A percentile compares a stretch with the other conserved stretches of the same genome.
phyloP scores from a whole-genome alignment of 257 asterid species.

The Plantago ovata region DNA sequence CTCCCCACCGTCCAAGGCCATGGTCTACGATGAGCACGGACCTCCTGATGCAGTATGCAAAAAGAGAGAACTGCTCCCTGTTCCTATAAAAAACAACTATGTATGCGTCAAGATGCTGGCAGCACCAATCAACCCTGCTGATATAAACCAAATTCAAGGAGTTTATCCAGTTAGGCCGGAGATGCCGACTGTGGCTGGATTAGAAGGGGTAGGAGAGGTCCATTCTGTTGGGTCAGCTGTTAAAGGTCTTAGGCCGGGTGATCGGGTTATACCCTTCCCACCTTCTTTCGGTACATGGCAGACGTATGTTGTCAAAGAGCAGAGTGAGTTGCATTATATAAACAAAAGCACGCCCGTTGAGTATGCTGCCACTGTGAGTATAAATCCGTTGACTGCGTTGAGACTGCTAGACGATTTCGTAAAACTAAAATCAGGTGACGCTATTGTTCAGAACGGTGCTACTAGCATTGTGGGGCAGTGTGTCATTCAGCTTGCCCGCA shows the following conservation, averaged over 20 bases:
- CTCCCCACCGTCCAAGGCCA: constrained; percentile 88
- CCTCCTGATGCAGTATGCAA: constrained; percentile 79
- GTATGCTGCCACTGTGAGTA: constrained; percentile 84
- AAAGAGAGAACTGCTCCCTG: constrained; percentile 60
- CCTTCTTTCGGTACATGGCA: constrained; percentile 98
- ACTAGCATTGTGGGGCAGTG: constrained; percentile 98
- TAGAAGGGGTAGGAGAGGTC: constrained; percentile 96
- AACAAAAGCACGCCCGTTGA: constrained; percentile 70
- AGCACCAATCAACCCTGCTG: constrained; percentile 94
- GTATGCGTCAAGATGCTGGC: constrained; percentile 96
- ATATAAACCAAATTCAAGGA: constrained; percentile 89
- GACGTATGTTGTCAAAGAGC: constrained; percentile 81
- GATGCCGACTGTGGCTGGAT: constrained; percentile 91
- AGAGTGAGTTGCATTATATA: constrained; percentile 74
- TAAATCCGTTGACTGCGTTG: constrained; percentile 87
- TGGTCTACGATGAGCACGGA: constrained; percentile 85
- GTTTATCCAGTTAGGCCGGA: constrained; percentile 95
- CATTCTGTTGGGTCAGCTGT: constrained; percentile 75
- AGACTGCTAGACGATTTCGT: constrained; percentile 92
- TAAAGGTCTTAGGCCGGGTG: constrained; percentile 57
- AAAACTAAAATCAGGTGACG: constrained; percentile 75
- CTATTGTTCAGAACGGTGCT: constrained; percentile 94
- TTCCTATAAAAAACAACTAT: constrained; percentile 63
- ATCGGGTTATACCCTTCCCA: constrained; percentile 96
- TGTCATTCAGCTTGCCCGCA: constrained; percentile 80